phyloP scores from a whole-genome alignment of 2,329 filamentous ascomycete genomes.

The Lanzia echinophila region DNA sequence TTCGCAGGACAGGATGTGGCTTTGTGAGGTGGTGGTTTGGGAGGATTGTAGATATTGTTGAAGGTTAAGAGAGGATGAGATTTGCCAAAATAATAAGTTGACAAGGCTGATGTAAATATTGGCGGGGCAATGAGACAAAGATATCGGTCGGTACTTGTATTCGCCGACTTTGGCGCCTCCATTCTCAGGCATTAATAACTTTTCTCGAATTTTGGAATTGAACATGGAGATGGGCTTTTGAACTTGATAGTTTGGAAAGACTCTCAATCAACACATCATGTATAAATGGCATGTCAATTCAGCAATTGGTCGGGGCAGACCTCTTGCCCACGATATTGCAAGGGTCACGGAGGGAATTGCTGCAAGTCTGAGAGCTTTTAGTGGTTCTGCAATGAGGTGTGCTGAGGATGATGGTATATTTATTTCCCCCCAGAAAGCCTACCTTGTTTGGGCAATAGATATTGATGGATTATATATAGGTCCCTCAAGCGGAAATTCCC shows the following conservation, averaged over 20 bases:
- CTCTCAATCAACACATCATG: constrained; percentile 22
- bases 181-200: background rate
- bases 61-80: too few relatives aligned
- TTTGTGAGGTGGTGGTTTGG: too few relatives aligned
- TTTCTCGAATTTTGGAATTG: background rate
- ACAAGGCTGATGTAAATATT: too few relatives aligned
- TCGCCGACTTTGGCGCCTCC: background rate
- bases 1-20: too few relatives aligned
- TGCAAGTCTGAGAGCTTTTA: constrained; percentile 29
- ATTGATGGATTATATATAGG: background rate
- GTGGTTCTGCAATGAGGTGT: constrained; percentile 21
- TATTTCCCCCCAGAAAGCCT: background rate
- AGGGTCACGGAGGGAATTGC: constrained; percentile 29
- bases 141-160: too few relatives aligned
- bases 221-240: background rate
- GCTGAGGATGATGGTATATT: constrained; percentile 17
- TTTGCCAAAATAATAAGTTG: too few relatives aligned
- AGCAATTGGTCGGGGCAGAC: constrained; percentile 27
- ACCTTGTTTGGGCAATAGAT: background rate
- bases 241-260: background rate
- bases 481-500: background rate
- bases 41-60: too few relatives aligned
- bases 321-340: constrained; percentile 22
- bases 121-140: too few relatives aligned
- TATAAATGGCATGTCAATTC: constrained; percentile 32